These are phyloP conservation scores for Citrullus amarus DNA, from an alignment of 306 rosid species.

Conservation along the genomic window DNA sequence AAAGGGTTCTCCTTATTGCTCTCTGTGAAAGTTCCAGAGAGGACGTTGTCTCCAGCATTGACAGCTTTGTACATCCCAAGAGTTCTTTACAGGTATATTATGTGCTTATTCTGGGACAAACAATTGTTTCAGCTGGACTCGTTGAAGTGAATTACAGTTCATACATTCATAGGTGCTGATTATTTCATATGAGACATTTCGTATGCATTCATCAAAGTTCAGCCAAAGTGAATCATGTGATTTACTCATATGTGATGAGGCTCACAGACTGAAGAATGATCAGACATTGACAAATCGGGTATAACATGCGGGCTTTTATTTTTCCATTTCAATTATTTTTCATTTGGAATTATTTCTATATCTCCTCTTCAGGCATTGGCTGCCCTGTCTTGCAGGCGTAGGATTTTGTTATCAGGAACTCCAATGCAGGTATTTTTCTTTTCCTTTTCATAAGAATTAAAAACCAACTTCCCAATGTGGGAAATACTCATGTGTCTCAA, in stretches of 20 bases:
- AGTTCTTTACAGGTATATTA: conserved; percentile 45
- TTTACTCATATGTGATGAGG: conserved; percentile 93
- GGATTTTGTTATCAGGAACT: conserved; percentile 88
- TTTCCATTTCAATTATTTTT: neutral
- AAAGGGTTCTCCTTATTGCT: conserved; percentile 65
- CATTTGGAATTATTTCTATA: conserved; percentile 10
- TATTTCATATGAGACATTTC: conserved; percentile 87
- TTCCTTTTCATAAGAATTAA: neutral
- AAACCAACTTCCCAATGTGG: conserved; percentile 36
- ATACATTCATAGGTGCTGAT: conserved; percentile 56
- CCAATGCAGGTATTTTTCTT: conserved; percentile 79
- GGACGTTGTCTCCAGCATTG: conserved; percentile 75
- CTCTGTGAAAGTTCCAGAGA: conserved; percentile 79
- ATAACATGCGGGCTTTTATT: conserved; percentile 9
- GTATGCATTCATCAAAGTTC: conserved; percentile 78
- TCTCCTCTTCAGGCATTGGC: conserved; percentile 72
- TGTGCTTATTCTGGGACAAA: conserved; percentile 6
- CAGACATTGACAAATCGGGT: conserved; percentile 95
- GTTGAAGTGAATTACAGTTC: neutral
- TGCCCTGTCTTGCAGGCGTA: conserved; percentile 65
- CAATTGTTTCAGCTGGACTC: neutral
- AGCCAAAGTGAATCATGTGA: conserved; percentile 65
- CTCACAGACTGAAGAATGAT: conserved; percentile 92
- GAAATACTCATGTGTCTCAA: conserved; percentile 18
- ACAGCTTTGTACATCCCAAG: conserved; percentile 48